Conservation (phyloP, 441 rosid genomes). For the Arabidopsis lyrata region DNA sequence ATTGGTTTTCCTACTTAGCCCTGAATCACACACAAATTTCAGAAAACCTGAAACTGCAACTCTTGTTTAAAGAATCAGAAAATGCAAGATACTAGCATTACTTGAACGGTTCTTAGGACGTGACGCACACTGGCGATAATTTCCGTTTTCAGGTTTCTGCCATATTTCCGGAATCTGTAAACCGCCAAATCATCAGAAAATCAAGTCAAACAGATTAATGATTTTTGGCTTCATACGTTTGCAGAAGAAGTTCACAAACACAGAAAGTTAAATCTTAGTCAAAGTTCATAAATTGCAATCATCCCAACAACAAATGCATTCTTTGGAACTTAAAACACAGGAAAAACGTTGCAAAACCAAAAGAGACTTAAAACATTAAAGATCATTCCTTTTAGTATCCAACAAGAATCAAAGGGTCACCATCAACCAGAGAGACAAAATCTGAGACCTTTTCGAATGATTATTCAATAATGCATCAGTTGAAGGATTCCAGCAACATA, state of each 20-base stretch:
- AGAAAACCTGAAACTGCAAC: conserved; percentile 4
- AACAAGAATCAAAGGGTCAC: conserved; percentile 11
- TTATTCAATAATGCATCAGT: conserved; percentile 21
- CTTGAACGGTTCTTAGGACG: conserved; percentile 66
- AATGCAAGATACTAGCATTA: conserved; percentile 41
- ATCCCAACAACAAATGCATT: conserved; percentile 11
- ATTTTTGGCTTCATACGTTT: conserved; percentile 20
- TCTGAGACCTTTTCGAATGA: conserved; percentile 6
- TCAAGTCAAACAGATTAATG: background rate
- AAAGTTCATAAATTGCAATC: conserved; percentile 26
- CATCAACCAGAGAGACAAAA: conserved; percentile 25
- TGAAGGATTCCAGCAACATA: background rate
- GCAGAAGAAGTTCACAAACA: conserved; percentile 13
- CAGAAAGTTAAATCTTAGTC: background rate
- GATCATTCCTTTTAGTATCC: conserved; percentile 7
- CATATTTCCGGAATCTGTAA: conserved; percentile 80
- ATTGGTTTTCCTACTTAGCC: conserved; percentile 58
- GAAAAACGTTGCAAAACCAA: background rate
- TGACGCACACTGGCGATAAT: conserved; percentile 62
- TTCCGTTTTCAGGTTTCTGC: conserved; percentile 86
- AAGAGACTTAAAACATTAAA: conserved; percentile 1
- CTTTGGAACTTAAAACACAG: conserved; percentile 1
- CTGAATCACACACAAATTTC: conserved; percentile 46
- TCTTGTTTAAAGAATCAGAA: background rate
- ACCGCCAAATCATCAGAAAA: background rate